Evolutionary conservation across 2,329 filamentous ascomycete species (phyloP).

Genomic region (Fusarium chuoi): DNA sequence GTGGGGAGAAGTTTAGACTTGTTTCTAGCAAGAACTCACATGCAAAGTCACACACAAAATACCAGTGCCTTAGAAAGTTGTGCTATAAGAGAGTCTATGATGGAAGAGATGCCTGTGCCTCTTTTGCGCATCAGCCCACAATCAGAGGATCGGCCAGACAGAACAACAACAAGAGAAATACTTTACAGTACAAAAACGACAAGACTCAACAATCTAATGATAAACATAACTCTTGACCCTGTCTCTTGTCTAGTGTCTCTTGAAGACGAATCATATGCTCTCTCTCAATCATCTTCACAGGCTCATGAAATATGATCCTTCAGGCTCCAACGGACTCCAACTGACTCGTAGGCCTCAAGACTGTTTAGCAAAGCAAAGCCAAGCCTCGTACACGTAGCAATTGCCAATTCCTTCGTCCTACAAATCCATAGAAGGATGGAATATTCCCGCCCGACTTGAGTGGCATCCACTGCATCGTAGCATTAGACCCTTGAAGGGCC

Average conservation of each 20-base stretch:
- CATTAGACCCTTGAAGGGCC: not conserved
- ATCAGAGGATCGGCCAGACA: no score
- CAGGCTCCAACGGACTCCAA: not conserved
- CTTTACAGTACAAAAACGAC: not conserved
- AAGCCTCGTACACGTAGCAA: not conserved
- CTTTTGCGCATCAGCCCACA: not conserved
- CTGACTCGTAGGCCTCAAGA: not conserved
- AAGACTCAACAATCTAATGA: no score
- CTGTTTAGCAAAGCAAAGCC: not conserved
- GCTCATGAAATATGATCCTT: not conserved
- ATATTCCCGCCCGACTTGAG: not conserved
- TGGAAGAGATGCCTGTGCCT: not conserved
- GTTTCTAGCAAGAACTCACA: not conserved
- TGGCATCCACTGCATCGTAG: not conserved
- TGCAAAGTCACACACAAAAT: not conserved
- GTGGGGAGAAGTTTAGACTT: not conserved
- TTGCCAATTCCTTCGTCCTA: not conserved
- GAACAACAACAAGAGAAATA: not conserved
- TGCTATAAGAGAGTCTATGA: not conserved
- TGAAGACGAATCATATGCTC: not conserved
- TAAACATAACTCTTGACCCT: no score
- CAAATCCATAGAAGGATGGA: not conserved
- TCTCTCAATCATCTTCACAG: not conserved
- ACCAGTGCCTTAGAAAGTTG: not conserved
- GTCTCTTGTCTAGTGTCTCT: no score